Conservation (phyloP, 2,329 filamentous ascomycete genomes). For the Hirsutella minnesotensis region DNA sequence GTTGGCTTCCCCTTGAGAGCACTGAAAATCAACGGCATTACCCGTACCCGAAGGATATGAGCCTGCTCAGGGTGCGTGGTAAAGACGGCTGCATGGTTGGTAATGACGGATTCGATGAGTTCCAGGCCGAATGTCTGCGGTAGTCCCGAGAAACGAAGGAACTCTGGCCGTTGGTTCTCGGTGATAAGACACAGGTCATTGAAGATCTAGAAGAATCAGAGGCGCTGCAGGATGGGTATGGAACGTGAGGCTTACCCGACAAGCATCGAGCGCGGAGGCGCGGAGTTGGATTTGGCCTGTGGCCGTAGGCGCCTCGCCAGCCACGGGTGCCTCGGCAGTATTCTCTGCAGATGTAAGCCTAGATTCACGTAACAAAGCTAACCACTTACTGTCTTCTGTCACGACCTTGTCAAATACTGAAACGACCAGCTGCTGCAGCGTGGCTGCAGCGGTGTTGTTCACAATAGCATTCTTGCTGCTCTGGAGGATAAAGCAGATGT, state of each 20-base stretch:
- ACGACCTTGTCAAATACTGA: slow-evolving; percentile 88
- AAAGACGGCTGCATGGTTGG: slow-evolving; percentile 76
- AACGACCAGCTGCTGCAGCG: slow-evolving; percentile 84
- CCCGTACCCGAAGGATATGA: slow-evolving; percentile 60
- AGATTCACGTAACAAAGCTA: background rate
- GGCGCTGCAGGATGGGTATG: background rate
- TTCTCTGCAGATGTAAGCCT: slow-evolving; percentile 22
- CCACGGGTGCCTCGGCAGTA: slow-evolving; percentile 39
- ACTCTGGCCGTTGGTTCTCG: slow-evolving; percentile 72
- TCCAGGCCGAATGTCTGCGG: slow-evolving; percentile 79
- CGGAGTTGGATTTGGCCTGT: slow-evolving; percentile 55
- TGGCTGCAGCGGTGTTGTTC: slow-evolving; percentile 93
- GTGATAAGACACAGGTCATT: slow-evolving; percentile 82
- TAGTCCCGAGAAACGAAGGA: slow-evolving; percentile 66
- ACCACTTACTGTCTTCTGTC: slow-evolving; percentile 59
- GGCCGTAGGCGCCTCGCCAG: slow-evolving; percentile 56
- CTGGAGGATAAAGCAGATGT: slow-evolving; percentile 86
- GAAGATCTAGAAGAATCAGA: slow-evolving; percentile 43
- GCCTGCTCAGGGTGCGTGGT: slow-evolving; percentile 68
- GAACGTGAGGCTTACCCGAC: slow-evolving; percentile 40
- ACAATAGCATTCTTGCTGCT: slow-evolving; percentile 87
- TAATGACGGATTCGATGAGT: slow-evolving; percentile 80
- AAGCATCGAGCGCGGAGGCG: slow-evolving; percentile 74
- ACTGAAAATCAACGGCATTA: slow-evolving; percentile 75
- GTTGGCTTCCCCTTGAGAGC: slow-evolving; percentile 65